A percentile compares a stretch with the other conserved stretches of the same genome.
Conservation (phyloP, 208 protist species). For the Crithidia brevicula region DNA sequence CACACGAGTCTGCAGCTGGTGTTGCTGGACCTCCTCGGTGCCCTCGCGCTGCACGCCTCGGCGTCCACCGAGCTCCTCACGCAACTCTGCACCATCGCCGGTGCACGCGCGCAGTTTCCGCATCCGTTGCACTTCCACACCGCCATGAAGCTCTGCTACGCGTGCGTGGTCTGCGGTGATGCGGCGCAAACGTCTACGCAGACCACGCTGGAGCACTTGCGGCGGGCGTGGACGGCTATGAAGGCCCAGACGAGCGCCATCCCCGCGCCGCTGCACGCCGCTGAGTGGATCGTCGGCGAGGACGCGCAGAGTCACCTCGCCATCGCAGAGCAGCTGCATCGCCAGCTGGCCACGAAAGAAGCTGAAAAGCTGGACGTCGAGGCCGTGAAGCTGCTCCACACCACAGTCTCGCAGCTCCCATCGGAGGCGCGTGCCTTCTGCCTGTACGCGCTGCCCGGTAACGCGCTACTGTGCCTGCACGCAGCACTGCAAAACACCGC, state of each 20-base stretch:
- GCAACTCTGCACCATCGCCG: slow-evolving; percentile 17
- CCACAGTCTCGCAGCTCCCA: slow-evolving; percentile 18
- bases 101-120: slow-evolving; percentile 14
- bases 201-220: slow-evolving; percentile 3
- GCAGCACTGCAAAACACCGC: slow-evolving; percentile 5
- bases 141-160: slow-evolving; percentile 27
- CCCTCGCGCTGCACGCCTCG: slow-evolving; percentile 23
- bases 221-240: slow-evolving; percentile 14
- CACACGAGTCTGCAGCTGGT: slow-evolving; percentile 27
- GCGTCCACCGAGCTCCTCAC: slow-evolving; percentile 14
- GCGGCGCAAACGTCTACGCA: not conserved
- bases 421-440: slow-evolving; percentile 24
- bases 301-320: slow-evolving; percentile 8
- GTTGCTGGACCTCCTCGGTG: slow-evolving; percentile 29
- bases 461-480: slow-evolving; percentile 24
- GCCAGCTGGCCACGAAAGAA: slow-evolving; percentile 1
- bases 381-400: slow-evolving; percentile 11
- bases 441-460: slow-evolving; percentile 33
- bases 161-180: slow-evolving; percentile 20
- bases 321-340: slow-evolving; percentile 11
- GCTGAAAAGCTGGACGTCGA: not conserved
- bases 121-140: slow-evolving; percentile 33
- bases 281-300: slow-evolving; percentile 19
- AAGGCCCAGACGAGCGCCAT: slow-evolving; percentile 6
- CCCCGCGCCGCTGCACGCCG: slow-evolving; percentile 10